These are phyloP conservation scores for Pythium guiyangense DNA, from an alignment of 352 stramenopile species.

Conservation along the genomic window DNA sequence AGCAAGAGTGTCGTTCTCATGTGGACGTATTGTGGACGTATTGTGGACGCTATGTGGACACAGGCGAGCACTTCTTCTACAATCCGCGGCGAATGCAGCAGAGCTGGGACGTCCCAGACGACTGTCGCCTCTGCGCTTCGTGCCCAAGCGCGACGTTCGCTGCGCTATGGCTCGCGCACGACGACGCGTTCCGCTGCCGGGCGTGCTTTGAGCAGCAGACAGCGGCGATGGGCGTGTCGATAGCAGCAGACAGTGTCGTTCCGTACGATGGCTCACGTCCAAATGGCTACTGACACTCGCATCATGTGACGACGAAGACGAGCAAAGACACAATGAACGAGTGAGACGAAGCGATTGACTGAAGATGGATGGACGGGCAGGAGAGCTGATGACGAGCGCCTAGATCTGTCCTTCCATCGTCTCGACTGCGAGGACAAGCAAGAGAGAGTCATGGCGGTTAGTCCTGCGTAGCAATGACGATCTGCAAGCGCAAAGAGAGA, in stretches of 20 bases:
- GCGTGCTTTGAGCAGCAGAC: conserved; percentile 26
- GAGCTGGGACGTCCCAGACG: conserved; percentile 47
- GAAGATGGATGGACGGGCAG: not conserved
- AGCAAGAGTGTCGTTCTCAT: conserved; percentile 26
- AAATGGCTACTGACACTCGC: conserved; percentile 8
- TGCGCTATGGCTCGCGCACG: conserved; percentile 38
- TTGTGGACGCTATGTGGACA: conserved; percentile 22
- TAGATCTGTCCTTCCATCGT: conserved; percentile 72
- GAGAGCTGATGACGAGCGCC: not conserved
- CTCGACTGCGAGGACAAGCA: conserved; percentile 21
- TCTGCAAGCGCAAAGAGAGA: not conserved
- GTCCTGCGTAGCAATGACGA: not conserved
- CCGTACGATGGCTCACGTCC: conserved; percentile 48
- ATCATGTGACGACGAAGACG: not conserved
- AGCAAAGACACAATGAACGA: not conserved
- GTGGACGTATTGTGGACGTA: not conserved
- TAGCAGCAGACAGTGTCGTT: conserved; percentile 24
- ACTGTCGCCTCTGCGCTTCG: conserved; percentile 37
- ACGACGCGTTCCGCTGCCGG: conserved; percentile 45
- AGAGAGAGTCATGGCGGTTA: conserved; percentile 1
- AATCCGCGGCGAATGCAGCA: conserved; percentile 50
- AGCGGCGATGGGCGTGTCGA: conserved; percentile 14
- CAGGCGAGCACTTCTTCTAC: conserved; percentile 65
- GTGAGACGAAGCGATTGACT: too few species aligned
- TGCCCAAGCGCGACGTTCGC: conserved; percentile 38